Base-by-base conservation (phyloP, 2,329 filamentous ascomycete genomes). In the Phaeoacremonium minimum region DNA sequence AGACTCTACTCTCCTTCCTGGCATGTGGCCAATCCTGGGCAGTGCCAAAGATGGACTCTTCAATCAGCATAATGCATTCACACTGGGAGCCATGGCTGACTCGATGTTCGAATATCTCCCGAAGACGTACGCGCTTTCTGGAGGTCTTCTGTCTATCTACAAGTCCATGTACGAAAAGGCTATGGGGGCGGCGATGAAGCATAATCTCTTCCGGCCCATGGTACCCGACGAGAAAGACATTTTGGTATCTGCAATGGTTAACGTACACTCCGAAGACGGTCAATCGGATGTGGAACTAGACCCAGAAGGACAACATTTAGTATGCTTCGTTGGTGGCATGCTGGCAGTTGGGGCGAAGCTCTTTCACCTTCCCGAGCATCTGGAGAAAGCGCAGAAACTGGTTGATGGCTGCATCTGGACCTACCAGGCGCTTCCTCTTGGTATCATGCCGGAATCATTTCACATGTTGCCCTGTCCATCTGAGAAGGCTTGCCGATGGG, bases 121-220 rank as follows among this genome's bases (percentile, higher is more conserved):
- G 11, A 66, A 66, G 43, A 59, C 60, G 54, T 69, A 76, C 45
- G 56, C 79, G 22, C 63, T 85, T 3, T 67, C 84, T 1, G 73
- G 77, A 17, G 80, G 80, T 4, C 60, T 64, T 6, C 58, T 71
- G 14, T 33, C 73, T 16, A 54, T 75, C 41, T 84, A 84, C 51
- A 64, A 67, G 31, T 62, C 55, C 28, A 76, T 85, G 67, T 56
- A 84, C 53, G 63, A 72, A 38, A 60, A 56, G 13, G 71, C 76
- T 14, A 70, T 80, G 30, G 67, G 75, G n/a, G 62, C 71, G 0
- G 72, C 71, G 3, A 72, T 73, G 31, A 56, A 74, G 32, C 58
- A 82, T 41, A 62, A 84, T 3, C 67, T 85, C 35, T 85, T 78
- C 55, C 69, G 75, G 4, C 82, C 82, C 1, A 73, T 82, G 65